Evolutionary conservation across 148 eudicot genomes (phyloP).

Genomic region (Chenopodium suecicum): DNA sequence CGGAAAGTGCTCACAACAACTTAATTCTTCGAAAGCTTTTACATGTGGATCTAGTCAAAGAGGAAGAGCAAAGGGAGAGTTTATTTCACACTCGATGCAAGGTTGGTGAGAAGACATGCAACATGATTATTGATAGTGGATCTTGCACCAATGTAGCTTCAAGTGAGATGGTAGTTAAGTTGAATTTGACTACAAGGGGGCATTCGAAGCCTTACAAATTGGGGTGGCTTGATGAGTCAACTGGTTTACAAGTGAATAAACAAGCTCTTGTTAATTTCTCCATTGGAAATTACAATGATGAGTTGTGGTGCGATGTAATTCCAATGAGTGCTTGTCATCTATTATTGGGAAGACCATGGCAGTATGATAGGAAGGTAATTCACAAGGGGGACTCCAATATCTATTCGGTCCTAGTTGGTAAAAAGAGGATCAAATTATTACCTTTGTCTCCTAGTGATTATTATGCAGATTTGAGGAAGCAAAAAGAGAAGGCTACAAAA

Average conservation of each 20-base stretch:
- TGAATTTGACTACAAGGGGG: accelerated
- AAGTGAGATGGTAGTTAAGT: neutral
- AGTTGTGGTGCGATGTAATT: neutral
- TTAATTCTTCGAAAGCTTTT: no score
- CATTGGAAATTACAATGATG: neutral
- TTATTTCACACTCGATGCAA: neutral
- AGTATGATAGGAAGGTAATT: neutral
- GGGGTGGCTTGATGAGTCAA: neutral
- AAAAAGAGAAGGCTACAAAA: no score
- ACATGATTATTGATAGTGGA: neutral
- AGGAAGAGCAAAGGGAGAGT: neutral
- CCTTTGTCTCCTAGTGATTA: no score
- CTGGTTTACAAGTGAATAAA: neutral
- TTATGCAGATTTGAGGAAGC: no score
- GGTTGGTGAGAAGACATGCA: neutral
- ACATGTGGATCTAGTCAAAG: no score
- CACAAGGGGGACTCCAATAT: no score
- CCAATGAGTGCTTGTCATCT: neutral
- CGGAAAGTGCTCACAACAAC: no score
- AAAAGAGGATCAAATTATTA: no score
- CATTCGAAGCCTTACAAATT: neutral
- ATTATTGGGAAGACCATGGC: neutral
- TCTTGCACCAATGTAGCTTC: neutral
- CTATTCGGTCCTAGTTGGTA: neutral
- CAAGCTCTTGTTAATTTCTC: neutral